Conservation (phyloP, 2,329 filamentous ascomycete genomes). For the Cytospora piceae region DNA sequence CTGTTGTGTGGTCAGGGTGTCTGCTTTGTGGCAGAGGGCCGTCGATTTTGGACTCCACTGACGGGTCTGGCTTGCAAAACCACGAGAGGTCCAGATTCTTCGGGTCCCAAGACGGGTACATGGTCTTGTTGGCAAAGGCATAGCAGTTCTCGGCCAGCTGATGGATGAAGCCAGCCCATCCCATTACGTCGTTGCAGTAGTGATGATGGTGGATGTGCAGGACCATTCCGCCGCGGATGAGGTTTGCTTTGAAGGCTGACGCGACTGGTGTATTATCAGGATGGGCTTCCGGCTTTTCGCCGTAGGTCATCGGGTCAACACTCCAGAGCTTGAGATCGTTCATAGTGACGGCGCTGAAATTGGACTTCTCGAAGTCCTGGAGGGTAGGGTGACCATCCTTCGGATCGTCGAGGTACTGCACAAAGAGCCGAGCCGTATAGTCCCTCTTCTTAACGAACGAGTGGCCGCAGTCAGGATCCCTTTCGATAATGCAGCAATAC, state of each 20-base stretch:
- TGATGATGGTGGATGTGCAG: constrained; percentile 49
- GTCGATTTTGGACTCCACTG: constrained; percentile 39
- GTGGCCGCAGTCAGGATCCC: constrained; percentile 41
- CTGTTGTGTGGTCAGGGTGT: constrained; percentile 37
- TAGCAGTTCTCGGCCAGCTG: constrained; percentile 49
- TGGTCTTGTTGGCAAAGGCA: constrained; percentile 28
- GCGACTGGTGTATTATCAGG: constrained; percentile 40
- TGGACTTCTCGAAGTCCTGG: constrained; percentile 41
- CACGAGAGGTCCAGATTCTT: constrained; percentile 42
- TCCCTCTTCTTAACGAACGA: constrained; percentile 38
- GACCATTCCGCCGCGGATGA: constrained; percentile 46
- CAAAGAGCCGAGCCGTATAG: constrained; percentile 39
- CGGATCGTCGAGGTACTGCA: constrained; percentile 44
- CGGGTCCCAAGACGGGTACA: constrained; percentile 43
- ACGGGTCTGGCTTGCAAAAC: constrained; percentile 37
- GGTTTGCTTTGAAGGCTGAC: constrained; percentile 47
- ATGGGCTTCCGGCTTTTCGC: constrained; percentile 44
- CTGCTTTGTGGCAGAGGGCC: constrained; percentile 37
- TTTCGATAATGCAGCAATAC: constrained; percentile 46
- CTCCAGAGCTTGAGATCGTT: constrained; percentile 42
- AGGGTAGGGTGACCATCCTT: constrained; percentile 43
- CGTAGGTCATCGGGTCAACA: constrained; percentile 44
- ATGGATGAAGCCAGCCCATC: constrained; percentile 43
- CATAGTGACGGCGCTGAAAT: constrained; percentile 41
- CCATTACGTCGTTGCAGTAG: constrained; percentile 48